These are phyloP conservation scores for Ramularia endophylla DNA, from an alignment of 2,329 filamentous ascomycete species.

Conservation along the genomic window DNA sequence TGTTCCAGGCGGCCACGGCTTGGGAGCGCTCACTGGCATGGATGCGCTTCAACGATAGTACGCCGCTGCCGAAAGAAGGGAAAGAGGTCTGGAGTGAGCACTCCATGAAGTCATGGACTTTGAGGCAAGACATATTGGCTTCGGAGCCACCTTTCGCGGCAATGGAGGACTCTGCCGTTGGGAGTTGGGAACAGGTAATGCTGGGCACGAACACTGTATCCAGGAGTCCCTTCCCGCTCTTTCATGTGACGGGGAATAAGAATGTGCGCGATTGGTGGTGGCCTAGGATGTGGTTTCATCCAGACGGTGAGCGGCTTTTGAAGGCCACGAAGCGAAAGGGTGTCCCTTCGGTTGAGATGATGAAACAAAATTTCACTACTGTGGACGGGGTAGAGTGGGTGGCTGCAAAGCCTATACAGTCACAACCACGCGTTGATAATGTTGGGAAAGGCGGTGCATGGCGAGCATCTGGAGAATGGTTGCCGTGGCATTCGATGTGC, in stretches of 20 bases:
- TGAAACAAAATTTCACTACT: constrained; percentile 5
- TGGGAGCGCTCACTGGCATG: constrained; percentile 17
- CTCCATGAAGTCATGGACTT: constrained; percentile 13
- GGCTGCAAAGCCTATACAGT: constrained; percentile 10
- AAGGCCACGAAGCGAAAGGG: constrained; percentile 11
- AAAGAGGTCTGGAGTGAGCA: neutral
- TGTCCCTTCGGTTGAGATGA: neutral
- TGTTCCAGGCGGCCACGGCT: constrained; percentile 24
- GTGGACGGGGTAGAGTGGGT: constrained; percentile 10
- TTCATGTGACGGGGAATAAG: constrained; percentile 22
- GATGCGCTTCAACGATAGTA: constrained; percentile 22
- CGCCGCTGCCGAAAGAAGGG: constrained; percentile 2
- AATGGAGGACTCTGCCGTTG: neutral
- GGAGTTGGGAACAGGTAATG: constrained; percentile 15
- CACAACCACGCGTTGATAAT: constrained; percentile 2
- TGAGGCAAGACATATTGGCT: constrained; percentile 10
- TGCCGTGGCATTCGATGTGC: constrained; percentile 17
- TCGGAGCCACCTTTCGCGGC: constrained; percentile 13
- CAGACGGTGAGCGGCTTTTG: constrained; percentile 11
- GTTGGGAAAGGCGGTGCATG: constrained; percentile 19
- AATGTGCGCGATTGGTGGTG: constrained; percentile 17
- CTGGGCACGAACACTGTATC: constrained; percentile 20
- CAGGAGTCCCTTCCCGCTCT: constrained; percentile 13
- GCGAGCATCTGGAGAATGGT: constrained; percentile 13
- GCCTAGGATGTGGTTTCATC: constrained; percentile 23